A percentile compares a stretch with the other conserved stretches of the same genome.
Conservation (phyloP, 2,329 filamentous ascomycete genomes). For the Calonectria fujianensis region DNA sequence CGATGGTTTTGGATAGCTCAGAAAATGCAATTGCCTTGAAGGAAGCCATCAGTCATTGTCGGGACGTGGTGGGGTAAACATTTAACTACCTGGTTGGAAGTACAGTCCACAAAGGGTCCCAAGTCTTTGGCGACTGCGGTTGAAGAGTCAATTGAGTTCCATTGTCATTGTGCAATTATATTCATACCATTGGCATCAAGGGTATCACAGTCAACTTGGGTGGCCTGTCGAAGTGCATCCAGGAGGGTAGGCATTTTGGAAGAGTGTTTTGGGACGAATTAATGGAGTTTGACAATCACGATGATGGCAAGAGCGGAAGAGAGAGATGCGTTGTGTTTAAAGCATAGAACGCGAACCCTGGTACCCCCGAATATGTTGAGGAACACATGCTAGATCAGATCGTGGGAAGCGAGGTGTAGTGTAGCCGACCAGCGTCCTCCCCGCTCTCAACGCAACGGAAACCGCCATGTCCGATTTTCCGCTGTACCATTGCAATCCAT, state of each 20-base stretch:
- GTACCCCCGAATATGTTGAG: slow-evolving; percentile 19
- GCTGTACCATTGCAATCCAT: slow-evolving; percentile 40
- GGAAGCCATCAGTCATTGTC: not conserved
- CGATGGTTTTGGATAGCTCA: slow-evolving; percentile 55
- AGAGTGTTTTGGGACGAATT: not conserved
- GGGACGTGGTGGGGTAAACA: not conserved
- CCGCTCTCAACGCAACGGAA: slow-evolving; percentile 36
- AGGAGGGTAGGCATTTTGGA: slow-evolving; percentile 54
- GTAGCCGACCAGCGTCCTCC: slow-evolving; percentile 8
- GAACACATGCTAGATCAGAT: slow-evolving; percentile 9
- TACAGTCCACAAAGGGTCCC: slow-evolving; percentile 61
- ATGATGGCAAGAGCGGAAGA: not conserved
- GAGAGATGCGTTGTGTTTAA: not conserved
- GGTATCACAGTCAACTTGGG: slow-evolving; percentile 61
- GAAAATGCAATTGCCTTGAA: slow-evolving; percentile 59
- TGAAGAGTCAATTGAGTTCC: slow-evolving; percentile 37
- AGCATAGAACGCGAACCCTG: not conserved
- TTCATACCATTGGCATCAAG: slow-evolving; percentile 58
- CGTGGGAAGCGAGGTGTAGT: not conserved
- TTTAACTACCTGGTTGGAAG: slow-evolving; percentile 59
- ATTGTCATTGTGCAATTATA: not conserved
- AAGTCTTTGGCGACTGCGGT: slow-evolving; percentile 56
- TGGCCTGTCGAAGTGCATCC: slow-evolving; percentile 54
- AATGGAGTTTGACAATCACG: not conserved
- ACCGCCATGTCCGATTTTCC: slow-evolving; percentile 30